These are phyloP conservation scores for Rhodotorula babjevae DNA, from an alignment of 768 basidiomycete genomes.

Conservation along the genomic window DNA sequence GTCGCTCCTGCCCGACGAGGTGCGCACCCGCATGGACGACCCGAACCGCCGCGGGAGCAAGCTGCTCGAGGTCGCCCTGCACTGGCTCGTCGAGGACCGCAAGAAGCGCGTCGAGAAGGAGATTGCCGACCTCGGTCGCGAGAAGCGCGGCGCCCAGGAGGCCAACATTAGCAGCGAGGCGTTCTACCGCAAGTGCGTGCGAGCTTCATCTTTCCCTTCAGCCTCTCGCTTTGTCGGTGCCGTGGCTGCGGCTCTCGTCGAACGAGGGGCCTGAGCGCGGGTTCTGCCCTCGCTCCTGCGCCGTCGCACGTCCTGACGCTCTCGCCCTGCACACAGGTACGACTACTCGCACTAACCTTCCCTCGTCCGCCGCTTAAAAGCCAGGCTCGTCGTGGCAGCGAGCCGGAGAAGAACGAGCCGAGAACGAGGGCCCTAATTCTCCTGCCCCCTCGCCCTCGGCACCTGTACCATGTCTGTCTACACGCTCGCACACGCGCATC, in stretches of 20 bases:
- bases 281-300: no score
- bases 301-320: no score
- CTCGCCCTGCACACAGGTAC: constrained; percentile 28
- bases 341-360: constrained; percentile 35
- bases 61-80: constrained; percentile 69
- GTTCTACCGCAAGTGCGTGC: constrained; percentile 78
- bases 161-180: constrained; percentile 71
- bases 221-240: no score
- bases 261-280: no score
- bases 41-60: constrained; percentile 43
- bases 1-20: constrained; percentile 19
- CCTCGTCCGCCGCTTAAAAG: no score
- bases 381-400: no score
- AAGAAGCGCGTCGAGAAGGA: constrained; percentile 50
- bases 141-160: constrained; percentile 60
- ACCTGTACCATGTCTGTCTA: no score
- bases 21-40: constrained; percentile 33
- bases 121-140: constrained; percentile 58
- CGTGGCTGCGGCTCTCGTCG: no score
- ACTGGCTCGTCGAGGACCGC: constrained; percentile 83
- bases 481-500: no score
- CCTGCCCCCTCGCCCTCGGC: no score
- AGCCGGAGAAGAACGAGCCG: background rate
- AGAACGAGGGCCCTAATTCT: no score
- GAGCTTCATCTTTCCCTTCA: no score